phyloP scores from a whole-genome alignment of 345 rosid genomes.

The Dipteronia sinensis region DNA sequence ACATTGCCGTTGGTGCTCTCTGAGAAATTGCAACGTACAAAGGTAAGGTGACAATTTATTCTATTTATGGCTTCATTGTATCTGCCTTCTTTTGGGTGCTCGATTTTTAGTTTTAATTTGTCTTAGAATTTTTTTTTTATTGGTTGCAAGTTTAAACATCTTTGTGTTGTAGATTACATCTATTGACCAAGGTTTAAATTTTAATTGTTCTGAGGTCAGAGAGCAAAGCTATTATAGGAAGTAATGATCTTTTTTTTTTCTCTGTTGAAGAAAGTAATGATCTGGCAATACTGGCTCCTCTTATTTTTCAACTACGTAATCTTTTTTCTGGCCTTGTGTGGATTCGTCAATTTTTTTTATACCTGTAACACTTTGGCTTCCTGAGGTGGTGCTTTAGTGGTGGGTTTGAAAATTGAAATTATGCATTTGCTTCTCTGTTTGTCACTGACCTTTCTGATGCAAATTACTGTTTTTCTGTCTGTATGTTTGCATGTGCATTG shows the following conservation, averaged over 20 bases:
- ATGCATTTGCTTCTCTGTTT: not conserved
- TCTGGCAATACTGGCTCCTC: not conserved
- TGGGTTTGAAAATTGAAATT: not conserved
- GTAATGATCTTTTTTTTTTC: not conserved
- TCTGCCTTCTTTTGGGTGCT: not conserved
- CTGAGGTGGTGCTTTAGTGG: not conserved
- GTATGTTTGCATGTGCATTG: not conserved
- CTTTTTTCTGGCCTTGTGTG: not conserved
- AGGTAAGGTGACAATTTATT: slow-evolving; percentile 50
- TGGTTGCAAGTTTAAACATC: not conserved
- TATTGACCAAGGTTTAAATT: not conserved
- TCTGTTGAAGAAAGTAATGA: not conserved
- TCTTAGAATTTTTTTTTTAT: not conserved
- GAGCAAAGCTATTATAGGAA: not conserved
- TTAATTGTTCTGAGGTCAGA: not conserved
- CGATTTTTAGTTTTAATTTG: slow-evolving; percentile 16
- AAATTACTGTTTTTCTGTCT: not conserved
- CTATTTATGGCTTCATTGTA: slow-evolving; percentile 10
- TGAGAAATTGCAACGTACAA: slow-evolving; percentile 87
- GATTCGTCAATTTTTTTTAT: not conserved
- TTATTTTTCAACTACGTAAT: not conserved
- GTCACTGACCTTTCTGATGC: not conserved
- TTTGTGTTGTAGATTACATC: not conserved
- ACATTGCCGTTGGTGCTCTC: slow-evolving; percentile 82
- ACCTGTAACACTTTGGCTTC: not conserved